Conservation (phyloP, 176 grass and related monocot genomes). For the Thalia dealbata region DNA sequence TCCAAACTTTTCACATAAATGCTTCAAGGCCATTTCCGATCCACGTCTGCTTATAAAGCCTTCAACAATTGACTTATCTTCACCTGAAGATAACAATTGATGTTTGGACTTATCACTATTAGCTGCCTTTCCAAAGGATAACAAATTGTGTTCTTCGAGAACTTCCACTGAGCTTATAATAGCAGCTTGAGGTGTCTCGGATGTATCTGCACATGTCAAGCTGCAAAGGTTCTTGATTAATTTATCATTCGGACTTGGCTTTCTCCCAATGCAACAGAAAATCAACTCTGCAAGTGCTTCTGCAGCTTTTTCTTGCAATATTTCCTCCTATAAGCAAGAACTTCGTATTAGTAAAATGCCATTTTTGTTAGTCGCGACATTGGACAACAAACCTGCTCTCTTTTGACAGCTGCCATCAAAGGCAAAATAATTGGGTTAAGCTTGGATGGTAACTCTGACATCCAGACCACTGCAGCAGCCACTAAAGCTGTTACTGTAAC, state of each 20-base stretch:
- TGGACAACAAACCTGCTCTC: conserved; percentile 58
- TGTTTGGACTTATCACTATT: conserved; percentile 49
- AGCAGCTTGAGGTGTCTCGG: conserved; percentile 81
- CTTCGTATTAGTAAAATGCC: neutral
- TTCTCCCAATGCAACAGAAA: conserved; percentile 85
- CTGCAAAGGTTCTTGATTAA: conserved; percentile 92
- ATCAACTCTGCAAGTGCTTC: conserved; percentile 94
- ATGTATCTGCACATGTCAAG: conserved; percentile 63
- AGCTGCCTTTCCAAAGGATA: conserved; percentile 56
- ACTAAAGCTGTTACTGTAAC: conserved; percentile 80
- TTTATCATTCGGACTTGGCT: conserved; percentile 93
- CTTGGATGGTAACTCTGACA: conserved; percentile 63
- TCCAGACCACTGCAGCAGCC: conserved; percentile 87
- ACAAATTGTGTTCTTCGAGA: conserved; percentile 85
- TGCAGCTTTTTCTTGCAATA: conserved; percentile 93
- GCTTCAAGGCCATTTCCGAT: conserved; percentile 81
- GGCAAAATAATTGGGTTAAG: conserved; percentile 98
- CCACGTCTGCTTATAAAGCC: conserved; percentile 85
- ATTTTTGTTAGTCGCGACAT: no score
- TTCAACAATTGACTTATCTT: conserved; percentile 73
- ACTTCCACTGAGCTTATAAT: conserved; percentile 84
- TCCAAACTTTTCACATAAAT: conserved; percentile 89
- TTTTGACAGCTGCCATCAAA: conserved; percentile 97
- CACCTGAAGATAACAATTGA: conserved; percentile 33
- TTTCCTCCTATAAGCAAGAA: conserved; percentile 61